Evolutionary conservation across 2,329 filamentous ascomycete species (phyloP).

Genomic region (Periconia sp.): DNA sequence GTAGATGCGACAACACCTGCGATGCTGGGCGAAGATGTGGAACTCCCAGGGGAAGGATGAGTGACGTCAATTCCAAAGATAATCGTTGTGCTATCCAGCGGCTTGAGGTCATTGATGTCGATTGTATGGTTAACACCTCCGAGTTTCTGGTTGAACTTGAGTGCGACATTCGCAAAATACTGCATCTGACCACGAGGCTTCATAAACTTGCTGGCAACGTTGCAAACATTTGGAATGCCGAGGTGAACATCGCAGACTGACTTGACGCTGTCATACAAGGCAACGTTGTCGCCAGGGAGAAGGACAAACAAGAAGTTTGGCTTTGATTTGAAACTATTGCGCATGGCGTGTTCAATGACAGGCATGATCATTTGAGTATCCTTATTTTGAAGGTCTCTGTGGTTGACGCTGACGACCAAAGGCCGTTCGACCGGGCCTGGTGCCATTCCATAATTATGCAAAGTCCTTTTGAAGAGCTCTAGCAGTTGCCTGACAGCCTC

Average conservation of each 20-base stretch:
- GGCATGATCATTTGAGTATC: constrained; percentile 59
- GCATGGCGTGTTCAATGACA: constrained; percentile 60
- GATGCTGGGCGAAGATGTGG: constrained; percentile 70
- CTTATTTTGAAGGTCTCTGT: constrained; percentile 25
- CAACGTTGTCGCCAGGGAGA: constrained; percentile 35
- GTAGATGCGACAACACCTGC: constrained; percentile 78
- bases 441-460: constrained; percentile 31
- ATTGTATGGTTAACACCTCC: constrained; percentile 71
- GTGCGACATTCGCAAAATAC: constrained; percentile 48
- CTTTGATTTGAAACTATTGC: constrained; percentile 50
- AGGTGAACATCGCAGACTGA: constrained; percentile 67
- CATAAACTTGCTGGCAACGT: constrained; percentile 63
- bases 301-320: constrained; percentile 40
- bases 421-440: constrained; percentile 23
- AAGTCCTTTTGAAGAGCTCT: constrained; percentile 18
- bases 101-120: constrained; percentile 57
- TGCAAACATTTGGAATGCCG: constrained; percentile 71
- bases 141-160: constrained; percentile 64
- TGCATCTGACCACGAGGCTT: constrained; percentile 38
- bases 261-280: constrained; percentile 64
- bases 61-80: constrained; percentile 88
- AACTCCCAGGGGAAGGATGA: constrained; percentile 75
- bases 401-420: constrained; percentile 11
- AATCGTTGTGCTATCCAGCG: constrained; percentile 76
- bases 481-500: constrained; percentile 14